Percentiles rank a stretch among this genome's conserved stretches.
Evolutionary conservation across 164 flowering plant species (phyloP).

Genomic region (Magnolia officinalis): DNA sequence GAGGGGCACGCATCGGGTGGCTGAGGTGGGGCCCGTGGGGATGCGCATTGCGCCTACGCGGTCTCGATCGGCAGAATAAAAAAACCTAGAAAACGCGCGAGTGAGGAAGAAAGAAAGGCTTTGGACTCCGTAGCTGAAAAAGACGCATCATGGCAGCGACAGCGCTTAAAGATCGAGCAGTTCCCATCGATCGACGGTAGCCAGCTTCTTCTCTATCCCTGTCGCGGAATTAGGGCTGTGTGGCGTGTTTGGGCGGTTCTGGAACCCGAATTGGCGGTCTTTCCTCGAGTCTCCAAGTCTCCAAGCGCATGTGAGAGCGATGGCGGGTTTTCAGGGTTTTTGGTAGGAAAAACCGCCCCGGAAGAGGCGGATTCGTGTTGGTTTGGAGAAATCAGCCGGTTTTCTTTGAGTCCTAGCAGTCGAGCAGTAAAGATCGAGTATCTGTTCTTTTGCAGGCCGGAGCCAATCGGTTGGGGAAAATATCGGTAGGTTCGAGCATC

Average conservation of each 20-base stretch:
- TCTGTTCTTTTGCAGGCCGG: background rate
- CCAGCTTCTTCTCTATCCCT: background rate
- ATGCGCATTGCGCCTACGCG: slow-evolving; percentile 24
- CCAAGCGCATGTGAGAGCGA: too few relatives aligned
- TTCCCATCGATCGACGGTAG: background rate
- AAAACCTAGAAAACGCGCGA: background rate
- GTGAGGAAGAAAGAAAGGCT: background rate
- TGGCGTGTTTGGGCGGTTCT: too few relatives aligned
- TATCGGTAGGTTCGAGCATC: background rate
- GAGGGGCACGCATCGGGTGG: slow-evolving; percentile 28
- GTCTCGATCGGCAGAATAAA: background rate
- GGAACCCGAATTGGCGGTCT: too few relatives aligned
- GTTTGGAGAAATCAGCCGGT: background rate
- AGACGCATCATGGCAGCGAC: background rate
- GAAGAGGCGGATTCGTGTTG: background rate
- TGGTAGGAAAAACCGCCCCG: background rate
- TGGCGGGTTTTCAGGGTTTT: too few relatives aligned
- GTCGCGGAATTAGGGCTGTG: background rate
- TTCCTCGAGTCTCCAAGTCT: too few relatives aligned
- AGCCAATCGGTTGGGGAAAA: background rate
- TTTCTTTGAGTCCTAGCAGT: too few relatives aligned
- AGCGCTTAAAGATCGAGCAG: background rate
- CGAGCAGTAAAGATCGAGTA: background rate
- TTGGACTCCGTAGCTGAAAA: slow-evolving; percentile 11
- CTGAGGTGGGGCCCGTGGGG: background rate